Evolutionary conservation across 257 asterid species (phyloP).

Genomic region (Lycium ferocissimum): DNA sequence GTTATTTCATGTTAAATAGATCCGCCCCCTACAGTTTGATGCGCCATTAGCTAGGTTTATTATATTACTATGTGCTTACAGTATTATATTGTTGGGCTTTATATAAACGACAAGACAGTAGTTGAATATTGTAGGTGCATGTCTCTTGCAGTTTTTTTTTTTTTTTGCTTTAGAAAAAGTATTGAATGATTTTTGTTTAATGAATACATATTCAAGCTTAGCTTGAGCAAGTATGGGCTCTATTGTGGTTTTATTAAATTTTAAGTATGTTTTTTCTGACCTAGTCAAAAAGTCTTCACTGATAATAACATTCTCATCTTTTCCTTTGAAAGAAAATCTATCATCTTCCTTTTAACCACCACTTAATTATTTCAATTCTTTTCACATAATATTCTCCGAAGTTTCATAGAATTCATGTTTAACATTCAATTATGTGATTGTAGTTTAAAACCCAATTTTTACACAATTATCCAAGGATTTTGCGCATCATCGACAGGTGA

Average conservation of each 20-base stretch:
- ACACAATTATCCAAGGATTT: not conserved
- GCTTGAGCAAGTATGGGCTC: slow-evolving; percentile 25
- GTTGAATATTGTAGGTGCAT: slow-evolving; percentile 16
- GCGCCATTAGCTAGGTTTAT: not conserved
- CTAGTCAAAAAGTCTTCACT: slow-evolving; percentile 1
- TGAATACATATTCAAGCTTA: not conserved
- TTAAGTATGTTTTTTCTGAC: not conserved
- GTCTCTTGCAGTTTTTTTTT: slow-evolving; percentile 11
- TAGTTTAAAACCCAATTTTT: not conserved
- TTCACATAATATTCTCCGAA: not conserved
- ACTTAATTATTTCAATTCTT: not conserved
- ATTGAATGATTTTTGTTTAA: not conserved
- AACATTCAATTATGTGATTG: not conserved
- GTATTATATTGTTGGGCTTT: not conserved
- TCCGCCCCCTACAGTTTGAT: not conserved
- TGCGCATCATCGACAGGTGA: not conserved
- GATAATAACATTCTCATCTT: not conserved
- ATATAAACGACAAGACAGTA: not conserved
- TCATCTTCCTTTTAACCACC: not conserved
- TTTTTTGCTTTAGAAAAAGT: not conserved
- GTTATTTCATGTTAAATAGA: too few species aligned
- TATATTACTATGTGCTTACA: not conserved
- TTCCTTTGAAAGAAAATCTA: not conserved
- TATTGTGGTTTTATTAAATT: not conserved
- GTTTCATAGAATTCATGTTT: not conserved